Conservation (phyloP, 2,329 filamentous ascomycete genomes). For the Aspergillus viridinutans region DNA sequence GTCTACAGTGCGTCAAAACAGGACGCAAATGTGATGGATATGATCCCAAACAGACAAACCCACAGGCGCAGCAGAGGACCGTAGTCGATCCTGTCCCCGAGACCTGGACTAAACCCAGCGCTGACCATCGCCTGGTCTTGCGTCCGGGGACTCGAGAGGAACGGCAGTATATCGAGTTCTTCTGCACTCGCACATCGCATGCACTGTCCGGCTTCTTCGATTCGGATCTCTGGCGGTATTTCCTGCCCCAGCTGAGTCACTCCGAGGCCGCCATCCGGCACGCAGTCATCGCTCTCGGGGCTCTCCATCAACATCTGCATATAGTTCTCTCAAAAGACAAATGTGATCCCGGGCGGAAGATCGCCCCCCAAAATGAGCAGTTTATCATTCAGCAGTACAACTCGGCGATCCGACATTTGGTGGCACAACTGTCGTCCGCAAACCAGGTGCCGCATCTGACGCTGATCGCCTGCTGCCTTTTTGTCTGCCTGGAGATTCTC, state of each 20-base stretch:
- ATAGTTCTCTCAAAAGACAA: not conserved
- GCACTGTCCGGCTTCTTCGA: constrained; percentile 42
- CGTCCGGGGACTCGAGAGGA: constrained; percentile 25
- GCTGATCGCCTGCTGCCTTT: constrained; percentile 19
- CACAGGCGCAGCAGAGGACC: not conserved
- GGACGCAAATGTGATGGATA: constrained; percentile 57
- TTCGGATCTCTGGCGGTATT: constrained; percentile 21
- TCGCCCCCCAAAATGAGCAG: constrained; percentile 1
- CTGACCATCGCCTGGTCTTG: constrained; percentile 11
- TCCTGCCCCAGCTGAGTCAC: constrained; percentile 45
- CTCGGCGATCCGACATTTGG: constrained; percentile 40
- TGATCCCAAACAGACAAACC: constrained; percentile 4
- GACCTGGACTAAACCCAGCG: not conserved
- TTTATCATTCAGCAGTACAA: constrained; percentile 47
- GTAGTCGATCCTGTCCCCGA: not conserved
- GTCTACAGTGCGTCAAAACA: constrained; percentile 51
- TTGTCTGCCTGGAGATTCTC: constrained; percentile 21
- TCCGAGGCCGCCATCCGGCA: constrained; percentile 47
- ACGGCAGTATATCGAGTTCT: constrained; percentile 36
- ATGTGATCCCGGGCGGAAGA: not conserved
- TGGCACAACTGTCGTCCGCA: constrained; percentile 25
- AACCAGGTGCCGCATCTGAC: constrained; percentile 6
- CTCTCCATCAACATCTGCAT: constrained; percentile 38
- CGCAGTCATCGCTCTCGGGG: constrained; percentile 49
- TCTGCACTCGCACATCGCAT: constrained; percentile 38